Conservation (phyloP, 495 filamentous ascomycete species). For the Ascodesmis nigricans region DNA sequence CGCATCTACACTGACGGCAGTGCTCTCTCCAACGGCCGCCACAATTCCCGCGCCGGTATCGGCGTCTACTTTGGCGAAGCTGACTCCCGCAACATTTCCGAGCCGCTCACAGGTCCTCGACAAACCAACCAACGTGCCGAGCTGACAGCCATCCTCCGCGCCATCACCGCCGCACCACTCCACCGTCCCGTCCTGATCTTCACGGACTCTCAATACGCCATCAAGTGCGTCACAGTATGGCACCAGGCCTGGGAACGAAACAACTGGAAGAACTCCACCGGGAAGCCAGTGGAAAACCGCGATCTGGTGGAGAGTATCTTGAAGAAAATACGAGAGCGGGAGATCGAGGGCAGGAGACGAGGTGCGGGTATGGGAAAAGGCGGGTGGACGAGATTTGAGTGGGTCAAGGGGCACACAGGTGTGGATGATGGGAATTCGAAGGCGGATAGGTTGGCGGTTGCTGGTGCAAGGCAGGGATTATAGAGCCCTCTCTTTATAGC, state of each 20-base stretch:
- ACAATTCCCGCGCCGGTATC: conserved; percentile 52
- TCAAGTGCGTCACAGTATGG: conserved; percentile 80
- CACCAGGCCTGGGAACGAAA: conserved; percentile 56
- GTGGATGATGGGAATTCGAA: conserved; percentile 15
- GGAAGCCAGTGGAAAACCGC: conserved; percentile 58
- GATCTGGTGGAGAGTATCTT: conserved; percentile 55
- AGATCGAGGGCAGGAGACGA: conserved; percentile 33
- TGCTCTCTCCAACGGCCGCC: conserved; percentile 50
- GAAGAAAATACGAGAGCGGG: conserved; percentile 46
- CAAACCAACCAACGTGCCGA: conserved; percentile 96
- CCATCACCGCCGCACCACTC: conserved; percentile 48
- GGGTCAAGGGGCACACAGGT: conserved; percentile 44
- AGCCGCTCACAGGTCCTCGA: conserved; percentile 43
- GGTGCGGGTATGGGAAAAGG: no score
- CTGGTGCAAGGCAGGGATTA: conserved; percentile 29
- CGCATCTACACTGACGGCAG: conserved; percentile 83
- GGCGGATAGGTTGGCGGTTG: conserved; percentile 55
- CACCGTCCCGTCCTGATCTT: conserved; percentile 40
- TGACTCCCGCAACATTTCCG: conserved; percentile 46
- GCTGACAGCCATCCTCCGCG: conserved; percentile 65
- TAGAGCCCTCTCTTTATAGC: no score
- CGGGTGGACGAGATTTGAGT: conserved; percentile 50
- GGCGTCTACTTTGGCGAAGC: conserved; percentile 40
- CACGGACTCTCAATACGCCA: conserved; percentile 69
- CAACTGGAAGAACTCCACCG: conserved; percentile 48